These are phyloP conservation scores for Cladophialophora psammophila DNA, from an alignment of 2,329 filamentous ascomycete species.

Conservation along the genomic window DNA sequence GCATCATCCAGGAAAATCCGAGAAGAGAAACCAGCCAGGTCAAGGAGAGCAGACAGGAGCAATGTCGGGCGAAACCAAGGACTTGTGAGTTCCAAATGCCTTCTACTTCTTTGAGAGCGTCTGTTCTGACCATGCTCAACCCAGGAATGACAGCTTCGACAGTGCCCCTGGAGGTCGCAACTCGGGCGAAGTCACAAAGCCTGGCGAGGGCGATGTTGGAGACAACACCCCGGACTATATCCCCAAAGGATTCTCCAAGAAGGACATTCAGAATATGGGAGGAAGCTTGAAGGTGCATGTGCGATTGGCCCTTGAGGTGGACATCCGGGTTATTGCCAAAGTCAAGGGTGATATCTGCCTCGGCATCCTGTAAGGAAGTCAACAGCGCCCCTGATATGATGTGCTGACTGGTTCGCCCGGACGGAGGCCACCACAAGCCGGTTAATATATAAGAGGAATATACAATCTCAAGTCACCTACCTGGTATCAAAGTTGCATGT, in stretches of 20 bases:
- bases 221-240: constrained; percentile 12
- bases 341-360: constrained; percentile 36
- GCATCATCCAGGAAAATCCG: background rate
- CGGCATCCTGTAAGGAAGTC: constrained; percentile 27
- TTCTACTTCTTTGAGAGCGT: background rate
- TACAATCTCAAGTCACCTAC: background rate
- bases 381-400: background rate
- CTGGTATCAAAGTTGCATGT: too few relatives aligned
- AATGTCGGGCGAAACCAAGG: constrained; percentile 11
- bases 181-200: constrained; percentile 8
- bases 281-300: constrained; percentile 37
- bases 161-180: constrained; percentile 13
- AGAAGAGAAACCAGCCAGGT: background rate
- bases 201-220: background rate
- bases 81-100: constrained; percentile 3
- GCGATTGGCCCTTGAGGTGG: constrained; percentile 32
- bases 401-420: background rate
- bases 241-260: constrained; percentile 26
- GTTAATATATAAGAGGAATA: background rate
- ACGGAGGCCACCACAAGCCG: background rate
- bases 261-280: constrained; percentile 27
- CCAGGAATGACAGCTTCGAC: constrained; percentile 9
- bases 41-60: background rate
- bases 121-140: background rate
- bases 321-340: constrained; percentile 33